Base-by-base conservation (phyloP, 495 filamentous ascomycete genomes). In the Neurospora discreta region DNA sequence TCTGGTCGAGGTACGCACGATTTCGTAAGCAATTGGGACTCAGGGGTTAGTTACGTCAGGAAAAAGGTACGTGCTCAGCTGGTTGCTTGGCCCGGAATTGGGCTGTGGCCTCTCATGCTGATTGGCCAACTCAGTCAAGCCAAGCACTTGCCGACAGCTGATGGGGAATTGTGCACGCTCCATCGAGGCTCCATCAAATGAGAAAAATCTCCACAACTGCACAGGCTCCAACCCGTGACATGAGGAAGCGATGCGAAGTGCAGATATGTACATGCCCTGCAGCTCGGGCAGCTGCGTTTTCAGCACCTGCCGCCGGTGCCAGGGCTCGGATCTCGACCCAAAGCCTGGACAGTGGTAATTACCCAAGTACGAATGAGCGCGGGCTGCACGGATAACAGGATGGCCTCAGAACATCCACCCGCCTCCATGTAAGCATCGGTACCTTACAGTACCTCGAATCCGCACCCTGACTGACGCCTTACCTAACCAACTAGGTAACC, bases 201-300 rank as follows among this genome's bases (percentile, higher is more conserved):
- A 65, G 26, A 65, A 65, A 41, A 38, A 43, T 68, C 73, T 71
- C 74, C 77, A 75, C 74, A 68, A 67, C 42, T 73, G 68, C 74
- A 42, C 71, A 67, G 74, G 71, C 73, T 75, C 73, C 74, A 72
- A 75, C 73, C 74, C 74, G 75, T 78, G 76, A 77, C 78, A 78
- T 76, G 73, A 79, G 75, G 72, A 68, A 18, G n/a, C 36, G 70
- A 72, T 44, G 69, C 70, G 60, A 20, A 46, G 18, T 44, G 42
- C 44, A 52, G 44, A 58, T 68, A 4, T 5, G 5, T 2, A 4
- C n/a, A 36, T 36, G 33, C 33, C 33, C 33, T 36, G 74, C 68
- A 38, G 52, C 72, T 69, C 44, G 68, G 69, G 36, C 69, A 18
- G 46, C 46, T 20, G 46, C 46, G 46, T 26, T 58, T 58, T 52